Percentiles rank a stretch among this genome's conserved stretches.
phyloP scores from a whole-genome alignment of 1,284 basidiomycete species.

The Bjerkandera adusta region DNA sequence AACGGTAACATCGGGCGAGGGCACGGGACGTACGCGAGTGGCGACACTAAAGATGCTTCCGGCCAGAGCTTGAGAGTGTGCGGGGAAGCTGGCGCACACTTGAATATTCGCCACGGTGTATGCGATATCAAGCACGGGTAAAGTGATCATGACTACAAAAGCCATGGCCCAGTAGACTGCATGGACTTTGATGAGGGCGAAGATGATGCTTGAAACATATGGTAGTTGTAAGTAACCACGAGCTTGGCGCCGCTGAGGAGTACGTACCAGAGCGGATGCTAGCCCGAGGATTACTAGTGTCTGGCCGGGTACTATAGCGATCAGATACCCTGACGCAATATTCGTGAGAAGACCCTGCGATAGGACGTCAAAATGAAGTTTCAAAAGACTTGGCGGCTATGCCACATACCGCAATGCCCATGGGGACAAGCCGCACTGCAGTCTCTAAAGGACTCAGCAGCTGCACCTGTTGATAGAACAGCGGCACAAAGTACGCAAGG shows the following conservation, averaged over 20 bases:
- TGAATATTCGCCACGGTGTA: constrained; percentile 36
- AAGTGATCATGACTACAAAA: constrained; percentile 29
- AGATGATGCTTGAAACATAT: constrained; percentile 31
- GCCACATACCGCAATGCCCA: too few relatives aligned
- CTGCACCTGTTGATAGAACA: constrained; percentile 33
- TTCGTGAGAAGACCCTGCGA: constrained; percentile 29
- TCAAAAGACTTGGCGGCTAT: too few relatives aligned
- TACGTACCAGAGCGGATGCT: constrained; percentile 27
- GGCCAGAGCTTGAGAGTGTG: constrained; percentile 35
- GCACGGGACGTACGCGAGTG: constrained; percentile 25
- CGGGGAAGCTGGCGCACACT: constrained; percentile 30
- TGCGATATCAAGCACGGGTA: constrained; percentile 28
- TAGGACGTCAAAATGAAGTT: too few relatives aligned
- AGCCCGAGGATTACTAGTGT: constrained; percentile 28
- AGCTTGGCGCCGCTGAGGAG: too few relatives aligned
- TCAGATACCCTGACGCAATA: constrained; percentile 28
- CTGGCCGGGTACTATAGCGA: constrained; percentile 28
- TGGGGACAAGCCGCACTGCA: constrained; percentile 29
- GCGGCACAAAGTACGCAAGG: constrained; percentile 27
- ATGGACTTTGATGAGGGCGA: constrained; percentile 31
- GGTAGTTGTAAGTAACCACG: too few relatives aligned
- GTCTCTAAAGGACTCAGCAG: constrained; percentile 29
- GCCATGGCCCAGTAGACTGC: constrained; percentile 32
- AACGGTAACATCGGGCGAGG: too few relatives aligned
- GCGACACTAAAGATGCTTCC: constrained; percentile 38